These are phyloP conservation scores for Metarhizium brunneum DNA, from an alignment of 2,329 filamentous ascomycete genomes.

Conservation along the genomic window DNA sequence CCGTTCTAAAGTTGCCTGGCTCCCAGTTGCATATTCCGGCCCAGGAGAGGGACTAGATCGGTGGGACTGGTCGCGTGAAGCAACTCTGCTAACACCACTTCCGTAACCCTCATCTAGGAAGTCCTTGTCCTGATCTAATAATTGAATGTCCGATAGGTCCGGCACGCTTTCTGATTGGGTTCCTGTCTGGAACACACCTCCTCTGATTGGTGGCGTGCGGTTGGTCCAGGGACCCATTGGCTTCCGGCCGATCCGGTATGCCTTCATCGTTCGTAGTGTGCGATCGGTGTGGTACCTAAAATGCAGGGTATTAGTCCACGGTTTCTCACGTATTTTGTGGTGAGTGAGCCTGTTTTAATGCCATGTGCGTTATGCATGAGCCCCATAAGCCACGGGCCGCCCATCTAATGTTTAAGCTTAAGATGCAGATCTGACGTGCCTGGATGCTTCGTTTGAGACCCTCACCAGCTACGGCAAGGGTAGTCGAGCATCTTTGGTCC, in stretches of 20 bases:
- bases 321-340: not conserved
- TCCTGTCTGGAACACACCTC: slow-evolving; percentile 23
- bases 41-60: slow-evolving; percentile 5
- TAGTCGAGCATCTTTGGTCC: not conserved
- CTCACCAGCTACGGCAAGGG: not conserved
- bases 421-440: not conserved
- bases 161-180: slow-evolving; percentile 3
- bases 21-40: not conserved
- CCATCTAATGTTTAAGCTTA: not conserved
- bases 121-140: slow-evolving; percentile 7
- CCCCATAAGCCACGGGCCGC: slow-evolving; percentile 1
- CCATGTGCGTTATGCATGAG: not conserved
- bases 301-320: slow-evolving; percentile 9
- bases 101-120: slow-evolving; percentile 7
- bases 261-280: slow-evolving; percentile 47
- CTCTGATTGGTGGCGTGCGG: slow-evolving; percentile 49
- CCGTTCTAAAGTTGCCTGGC: not conserved
- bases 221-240: slow-evolving; percentile 46
- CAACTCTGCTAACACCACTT: slow-evolving; percentile 2
- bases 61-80: not conserved
- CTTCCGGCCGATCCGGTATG: slow-evolving; percentile 50
- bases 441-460: not conserved
- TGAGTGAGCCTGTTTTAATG: not conserved
- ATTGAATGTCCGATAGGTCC: slow-evolving; percentile 9
- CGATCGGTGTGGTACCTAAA: slow-evolving; percentile 46